Base-by-base conservation (phyloP, 2,329 filamentous ascomycete genomes). In the Aspergillus fructus region DNA sequence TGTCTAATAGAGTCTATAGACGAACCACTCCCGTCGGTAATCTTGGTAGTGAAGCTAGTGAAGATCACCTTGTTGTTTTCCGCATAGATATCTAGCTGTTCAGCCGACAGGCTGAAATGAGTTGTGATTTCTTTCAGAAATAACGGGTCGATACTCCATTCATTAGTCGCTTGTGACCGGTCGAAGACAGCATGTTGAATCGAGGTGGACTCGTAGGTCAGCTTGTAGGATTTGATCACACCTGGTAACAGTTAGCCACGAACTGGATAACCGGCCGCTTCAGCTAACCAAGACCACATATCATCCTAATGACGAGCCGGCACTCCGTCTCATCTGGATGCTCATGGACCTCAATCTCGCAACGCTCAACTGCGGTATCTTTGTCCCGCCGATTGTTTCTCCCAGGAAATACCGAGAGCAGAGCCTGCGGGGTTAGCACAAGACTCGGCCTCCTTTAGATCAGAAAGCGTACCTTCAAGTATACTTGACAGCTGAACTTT, bases 181-280 rank as follows among this genome's bases (percentile, higher is more conserved):
- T 88, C 84, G 68, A 88, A 88, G 0, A 86, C 74, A 2, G 85
- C 85, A 69, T 87, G 85, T 73, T 87, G 84, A 40, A 86, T 79
- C 55, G 85, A 80, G 9, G 80, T 79, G 15, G 84, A 76, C 67
- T 88, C 85, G 64, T 88, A 88, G 0, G 82, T 87, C 56, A 88
- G 74, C 60, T 82, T 85, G 69, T 86, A 88, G 2, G 83, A 87
- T 69, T 87, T 88, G 33, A 85, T 83, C 47, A 88, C 83, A 4
- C 85, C 84, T 79, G 59, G 7, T 64, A 45, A 17, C 17, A n/a
- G 49, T 58, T 8, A 59, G 34, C 37, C 24, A 47, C 6, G 27
- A 30, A 7, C 15, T 8, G 8, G 11, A 24, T 21, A n/a, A 15
- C 33, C 3, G 2, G 17, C 37, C 27, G 3, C 21, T 21, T 21